These are phyloP conservation scores for Rhododendron vialii DNA, from an alignment of 148 eudicot species.

Conservation along the genomic window DNA sequence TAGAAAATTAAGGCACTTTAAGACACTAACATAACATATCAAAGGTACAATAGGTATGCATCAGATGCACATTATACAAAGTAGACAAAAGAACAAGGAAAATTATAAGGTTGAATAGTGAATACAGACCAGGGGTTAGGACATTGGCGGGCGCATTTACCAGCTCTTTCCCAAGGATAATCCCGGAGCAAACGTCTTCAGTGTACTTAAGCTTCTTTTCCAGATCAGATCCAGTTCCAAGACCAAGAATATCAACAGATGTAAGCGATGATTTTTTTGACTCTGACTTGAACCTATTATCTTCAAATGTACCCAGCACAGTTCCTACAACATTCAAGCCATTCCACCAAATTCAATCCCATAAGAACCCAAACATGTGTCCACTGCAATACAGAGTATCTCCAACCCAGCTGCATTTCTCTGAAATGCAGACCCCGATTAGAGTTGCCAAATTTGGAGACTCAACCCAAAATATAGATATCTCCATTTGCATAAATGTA, in stretches of 20 bases:
- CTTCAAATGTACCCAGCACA: slow-evolving; percentile 70
- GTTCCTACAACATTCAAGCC: slow-evolving; percentile 40
- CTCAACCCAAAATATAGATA: not conserved
- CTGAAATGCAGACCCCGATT: not conserved
- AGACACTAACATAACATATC: not conserved
- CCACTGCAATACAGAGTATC: not conserved
- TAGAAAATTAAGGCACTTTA: not conserved
- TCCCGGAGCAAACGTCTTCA: slow-evolving; percentile 64
- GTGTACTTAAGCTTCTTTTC: slow-evolving; percentile 75
- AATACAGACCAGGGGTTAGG: slow-evolving; percentile 83
- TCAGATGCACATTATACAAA: not conserved
- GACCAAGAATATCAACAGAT: slow-evolving; percentile 85
- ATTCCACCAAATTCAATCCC: slow-evolving; percentile 2
- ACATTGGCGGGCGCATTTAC: slow-evolving; percentile 98
- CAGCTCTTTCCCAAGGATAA: slow-evolving; percentile 83
- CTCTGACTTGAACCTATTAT: slow-evolving; percentile 83
- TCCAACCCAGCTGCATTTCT: not conserved
- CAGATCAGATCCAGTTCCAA: slow-evolving; percentile 79
- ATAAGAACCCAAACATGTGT: not conserved
- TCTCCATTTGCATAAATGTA: not conserved
- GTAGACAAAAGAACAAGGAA: not conserved
- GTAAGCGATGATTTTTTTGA: slow-evolving; percentile 63
- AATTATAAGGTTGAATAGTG: slow-evolving; percentile 14
- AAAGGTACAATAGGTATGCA: not conserved
- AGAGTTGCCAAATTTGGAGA: not conserved